Evolutionary conservation across 2,329 filamentous ascomycete species (phyloP).

Genomic region (Cryphonectria naterciae): DNA sequence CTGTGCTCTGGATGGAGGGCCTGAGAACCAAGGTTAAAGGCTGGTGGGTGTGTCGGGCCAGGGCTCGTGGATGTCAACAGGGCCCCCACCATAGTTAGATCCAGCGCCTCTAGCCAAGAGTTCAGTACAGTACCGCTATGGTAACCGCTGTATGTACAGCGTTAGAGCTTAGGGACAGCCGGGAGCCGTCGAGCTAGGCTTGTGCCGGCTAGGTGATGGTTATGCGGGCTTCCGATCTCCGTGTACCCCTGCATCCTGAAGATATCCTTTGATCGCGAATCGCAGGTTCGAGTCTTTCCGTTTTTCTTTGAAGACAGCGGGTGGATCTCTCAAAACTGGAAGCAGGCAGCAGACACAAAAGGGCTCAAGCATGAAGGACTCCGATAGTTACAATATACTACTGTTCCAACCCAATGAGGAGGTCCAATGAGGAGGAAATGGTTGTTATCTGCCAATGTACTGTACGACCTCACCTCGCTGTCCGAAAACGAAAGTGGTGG

Average conservation of each 20-base stretch:
- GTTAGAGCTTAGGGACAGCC: neutral
- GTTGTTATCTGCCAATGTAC: neutral
- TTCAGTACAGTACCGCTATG: neutral
- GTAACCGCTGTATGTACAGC: neutral
- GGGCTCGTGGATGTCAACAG: neutral
- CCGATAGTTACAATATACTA: neutral
- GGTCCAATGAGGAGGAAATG: neutral
- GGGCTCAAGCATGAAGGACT: neutral
- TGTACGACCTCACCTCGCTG: too few relatives aligned
- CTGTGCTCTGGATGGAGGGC: neutral
- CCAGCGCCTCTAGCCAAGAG: neutral
- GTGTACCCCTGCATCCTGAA: neutral
- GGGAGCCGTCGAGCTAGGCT: conserved; percentile 4
- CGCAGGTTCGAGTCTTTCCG: neutral
- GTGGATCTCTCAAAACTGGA: neutral
- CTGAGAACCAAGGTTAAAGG: too few relatives aligned
- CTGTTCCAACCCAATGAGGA: neutral
- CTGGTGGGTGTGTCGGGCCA: neutral
- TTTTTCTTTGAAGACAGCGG: neutral
- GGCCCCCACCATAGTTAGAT: neutral
- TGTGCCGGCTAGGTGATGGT: neutral
- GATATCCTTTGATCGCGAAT: neutral
- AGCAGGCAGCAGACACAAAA: neutral
- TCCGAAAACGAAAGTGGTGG: neutral
- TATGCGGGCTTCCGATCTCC: neutral